Evolutionary conservation across 108 stramenopile genomes (phyloP), one percentile per base, ranked within the genome.

Genomic region (Skeletonema costatum): DNA sequence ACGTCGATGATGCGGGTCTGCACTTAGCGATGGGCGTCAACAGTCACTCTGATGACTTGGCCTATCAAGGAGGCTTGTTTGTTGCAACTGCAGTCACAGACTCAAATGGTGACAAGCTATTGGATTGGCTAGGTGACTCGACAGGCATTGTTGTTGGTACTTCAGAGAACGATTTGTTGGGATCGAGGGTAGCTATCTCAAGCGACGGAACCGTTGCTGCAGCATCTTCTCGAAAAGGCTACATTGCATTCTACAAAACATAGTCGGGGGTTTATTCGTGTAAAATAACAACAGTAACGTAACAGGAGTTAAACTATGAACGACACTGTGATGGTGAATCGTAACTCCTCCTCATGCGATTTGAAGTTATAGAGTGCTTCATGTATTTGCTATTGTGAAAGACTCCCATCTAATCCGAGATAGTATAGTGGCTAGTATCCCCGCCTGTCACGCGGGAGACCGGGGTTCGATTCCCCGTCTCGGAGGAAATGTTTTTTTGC

Each of bases 141-240:
- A 56, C 17, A 5, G 64, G 73, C 32, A 66, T 36, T 19, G 64
- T 74, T 29, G 63, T 14, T 21, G 73, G 73, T 19, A 19, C 17
- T 7, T 2, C 35, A n/a, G 17, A 74, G 39, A 42, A 44, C 13
- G 73, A 74, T 66, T 66, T 74, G 36, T 33, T 74, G 31, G 73
- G 73, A 16, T 74, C 73, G 16, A 32, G 73, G 38, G 73, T 74
- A 14, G 59, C 11, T 25, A 66, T 74, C 16, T 35, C 59, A 19
- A 36, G 64, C 19, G 73, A 74, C 59, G 73, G 73, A 16, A 60
- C 33, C 10, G 7, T 74, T 9, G 73, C 73, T 32, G 73, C 73
- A 14, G 73, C 73, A 0, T 74, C 73, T 16, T 74, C 73, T 3
- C 33, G 73, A n/a, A 74, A 66, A 39, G 73, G 73, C 9, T 74